Base-by-base conservation (phyloP, 306 rosid genomes). In the Sphenostylis stenocarpa region DNA sequence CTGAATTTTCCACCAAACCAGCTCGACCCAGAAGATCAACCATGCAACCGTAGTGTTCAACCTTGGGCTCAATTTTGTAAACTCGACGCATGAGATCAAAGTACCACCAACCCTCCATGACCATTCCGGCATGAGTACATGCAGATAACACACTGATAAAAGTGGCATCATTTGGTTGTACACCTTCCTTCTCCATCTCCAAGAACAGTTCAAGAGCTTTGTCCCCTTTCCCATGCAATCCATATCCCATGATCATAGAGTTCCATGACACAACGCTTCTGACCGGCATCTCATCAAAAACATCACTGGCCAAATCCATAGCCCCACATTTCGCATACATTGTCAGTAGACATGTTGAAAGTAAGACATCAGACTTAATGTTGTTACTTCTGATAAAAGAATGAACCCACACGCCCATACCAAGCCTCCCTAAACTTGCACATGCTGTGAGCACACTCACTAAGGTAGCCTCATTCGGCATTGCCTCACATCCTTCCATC, bases 61-160 rank as follows among this genome's bases (percentile, higher is more conserved):
- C 84, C 73, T 80, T 90, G 57, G 94, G 94, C 66, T 90, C 90
- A 72, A 90, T 90, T 31, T 75, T 72, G 85, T 90, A 90, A 80
- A 87, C 88, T 29, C 77, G 83, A 43, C 39, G 79, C 94, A 87
- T 90, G 58, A 77, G 80, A 78, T 84, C 88, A 38, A 87, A 87
- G 78, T 76, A 87, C 88, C 88, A 84, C 90, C 91, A 90, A 80
- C 94, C 94, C 81, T 90, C 91, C 87, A 87, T 68, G 80, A 90
- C 88, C 91, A 90, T 75, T 47, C 90, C 91, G 0, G 88, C 79
- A 70, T 90, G 91, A 0, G 88, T 64, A 70, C 91, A 90, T n/a
- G 87, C 91, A 77, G 94, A 90, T 21, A 90, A 80, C 68, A 90
- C 76, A 67, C 91, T 67, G 63, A 80, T 52, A 76, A 90, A 90